These are phyloP conservation scores for Gaertneriomyces sp. DNA, from an alignment of 192 early-diverging fungal species.

Conservation along the genomic window DNA sequence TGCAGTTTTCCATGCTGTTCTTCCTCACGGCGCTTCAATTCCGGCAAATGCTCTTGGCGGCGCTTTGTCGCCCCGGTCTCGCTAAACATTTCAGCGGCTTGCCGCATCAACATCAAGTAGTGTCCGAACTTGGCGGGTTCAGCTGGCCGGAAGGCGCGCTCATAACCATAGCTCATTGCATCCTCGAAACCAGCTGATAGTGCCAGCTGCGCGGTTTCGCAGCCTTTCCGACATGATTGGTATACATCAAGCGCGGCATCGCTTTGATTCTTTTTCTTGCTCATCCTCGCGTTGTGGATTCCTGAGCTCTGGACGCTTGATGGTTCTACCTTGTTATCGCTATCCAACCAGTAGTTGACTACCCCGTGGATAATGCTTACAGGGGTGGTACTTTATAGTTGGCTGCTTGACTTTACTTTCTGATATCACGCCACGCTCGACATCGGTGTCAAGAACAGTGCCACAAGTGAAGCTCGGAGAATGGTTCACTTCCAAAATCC, in stretches of 20 bases:
- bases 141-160: slow-evolving; percentile 43
- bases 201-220: slow-evolving; percentile 8
- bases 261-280: no score
- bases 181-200: slow-evolving; percentile 36
- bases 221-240: slow-evolving; percentile 10
- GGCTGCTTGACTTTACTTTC: slow-evolving; percentile 32
- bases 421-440: slow-evolving; percentile 50
- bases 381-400: slow-evolving; percentile 14
- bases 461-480: slow-evolving; percentile 58
- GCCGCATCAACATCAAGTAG: slow-evolving; percentile 24
- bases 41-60: slow-evolving; percentile 20
- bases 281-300: no score
- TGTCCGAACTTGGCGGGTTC: slow-evolving; percentile 26
- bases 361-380: no score
- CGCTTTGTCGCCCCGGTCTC: slow-evolving; percentile 36
- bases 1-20: slow-evolving; percentile 13
- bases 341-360: no score
- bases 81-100: slow-evolving; percentile 28
- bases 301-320: no score
- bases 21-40: slow-evolving; percentile 23
- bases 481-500: slow-evolving; percentile 62
- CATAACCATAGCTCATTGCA: slow-evolving; percentile 32
- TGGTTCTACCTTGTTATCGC: no score
- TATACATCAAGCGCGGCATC: slow-evolving; percentile 1
- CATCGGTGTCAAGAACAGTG: slow-evolving; percentile 48